Base-by-base conservation (phyloP, 176 grass and related monocot species). In the Ananas comosus region DNA sequence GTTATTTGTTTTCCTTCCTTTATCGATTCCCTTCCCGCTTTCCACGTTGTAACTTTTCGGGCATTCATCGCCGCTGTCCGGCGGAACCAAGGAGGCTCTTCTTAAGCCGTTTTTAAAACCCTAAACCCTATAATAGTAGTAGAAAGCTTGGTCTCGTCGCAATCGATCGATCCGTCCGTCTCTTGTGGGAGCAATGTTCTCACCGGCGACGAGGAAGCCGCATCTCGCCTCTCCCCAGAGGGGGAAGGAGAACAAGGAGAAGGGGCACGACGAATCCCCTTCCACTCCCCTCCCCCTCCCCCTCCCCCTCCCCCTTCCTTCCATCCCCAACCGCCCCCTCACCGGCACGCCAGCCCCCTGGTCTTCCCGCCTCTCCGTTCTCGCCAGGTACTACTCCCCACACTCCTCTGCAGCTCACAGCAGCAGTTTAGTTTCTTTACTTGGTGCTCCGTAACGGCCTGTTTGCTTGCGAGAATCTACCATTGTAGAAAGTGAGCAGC, bases 291-390 rank as follows among this genome's bases (percentile, higher is more conserved):
- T 23, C 22, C 22, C 22, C 66, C 71, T 67, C 69, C 76, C 49
- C 23, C 1, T 49, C n/a, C 24, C n/a, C 64, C 67, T 54, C 51
- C 80, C 48, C 48, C 79, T 23, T 19, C 73, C 87, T 74, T 68
- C 54, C 72, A 72, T 79, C 3, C 64, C 73, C 66, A 79, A 53
- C 66, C 86, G 94, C 16, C 89, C 94, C 14, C 14, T 71, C 65
- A 97, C 94, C 0, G 89, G 94, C 70, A 97, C 94, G 21, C 94
- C 94, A 2, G 89, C 84, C 1, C 94, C 94, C 29, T 97, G 94
- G 89, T 73, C 89, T 42, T 87, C 88, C n/a, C 81, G 83, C 53
- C 73, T 86, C 53, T 78, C 83, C 77, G 77, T 97, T 59, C 76
- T 85, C 61, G 80, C 94, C 63, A 97, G 94, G 94, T 97, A 22